Conservation (phyloP, 495 filamentous ascomycete genomes). For the Penicillium subrubescens region DNA sequence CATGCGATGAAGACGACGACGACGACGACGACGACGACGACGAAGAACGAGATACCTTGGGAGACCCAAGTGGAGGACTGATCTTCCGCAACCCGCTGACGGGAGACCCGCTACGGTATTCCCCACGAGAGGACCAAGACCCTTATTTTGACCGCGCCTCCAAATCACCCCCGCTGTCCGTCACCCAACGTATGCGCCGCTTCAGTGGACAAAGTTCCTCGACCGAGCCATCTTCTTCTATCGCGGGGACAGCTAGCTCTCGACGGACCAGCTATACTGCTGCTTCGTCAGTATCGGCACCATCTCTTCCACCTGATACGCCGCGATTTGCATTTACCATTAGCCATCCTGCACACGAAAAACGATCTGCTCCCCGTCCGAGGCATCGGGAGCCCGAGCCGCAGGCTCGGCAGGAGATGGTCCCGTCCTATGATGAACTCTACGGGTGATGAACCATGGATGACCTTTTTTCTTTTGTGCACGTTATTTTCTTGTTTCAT, state of each 20-base stretch:
- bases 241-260: constrained; percentile 37
- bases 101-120: not conserved
- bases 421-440: constrained; percentile 50
- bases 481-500: constrained; percentile 10
- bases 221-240: constrained; percentile 30
- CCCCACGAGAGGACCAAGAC: constrained; percentile 19
- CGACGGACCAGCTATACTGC: constrained; percentile 44
- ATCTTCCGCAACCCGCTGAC: not conserved
- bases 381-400: constrained; percentile 28
- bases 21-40: constrained; percentile 27
- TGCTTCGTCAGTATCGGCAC: constrained; percentile 31
- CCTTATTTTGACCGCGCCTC: constrained; percentile 28
- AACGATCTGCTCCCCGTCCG: constrained; percentile 25
- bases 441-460: constrained; percentile 36
- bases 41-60: constrained; percentile 21
- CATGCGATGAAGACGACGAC: constrained; percentile 28
- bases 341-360: constrained; percentile 27
- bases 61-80: constrained; percentile 5
- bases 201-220: constrained; percentile 38
- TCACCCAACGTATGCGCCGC: constrained; percentile 50
- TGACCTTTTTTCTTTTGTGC: constrained; percentile 3
- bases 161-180: constrained; percentile 45
- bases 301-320: constrained; percentile 34
- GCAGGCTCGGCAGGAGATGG: constrained; percentile 33
- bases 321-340: constrained; percentile 25